Conservation (phyloP, 331 rosid species). For the Quercus phellos region DNA sequence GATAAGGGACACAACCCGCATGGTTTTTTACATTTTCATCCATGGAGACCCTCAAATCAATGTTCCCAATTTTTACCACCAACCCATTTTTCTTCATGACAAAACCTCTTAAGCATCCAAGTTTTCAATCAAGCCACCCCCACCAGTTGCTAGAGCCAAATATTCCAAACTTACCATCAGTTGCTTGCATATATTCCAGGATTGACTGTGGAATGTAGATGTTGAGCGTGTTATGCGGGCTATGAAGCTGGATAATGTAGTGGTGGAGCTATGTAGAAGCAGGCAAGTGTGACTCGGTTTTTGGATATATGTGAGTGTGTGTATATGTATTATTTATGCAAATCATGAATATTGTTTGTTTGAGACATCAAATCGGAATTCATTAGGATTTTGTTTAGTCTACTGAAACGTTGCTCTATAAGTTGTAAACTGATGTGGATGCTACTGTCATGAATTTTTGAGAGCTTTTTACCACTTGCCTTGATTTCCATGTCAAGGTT, state of each 20-base stretch:
- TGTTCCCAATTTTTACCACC: conserved; percentile 45
- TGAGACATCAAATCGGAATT: neutral
- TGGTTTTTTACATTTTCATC: neutral
- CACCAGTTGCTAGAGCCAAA: conserved; percentile 53
- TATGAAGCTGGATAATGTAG: conserved; percentile 75
- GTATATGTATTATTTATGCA: neutral
- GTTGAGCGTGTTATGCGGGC: conserved; percentile 66
- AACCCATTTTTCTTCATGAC: conserved; percentile 31
- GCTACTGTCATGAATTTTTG: neutral
- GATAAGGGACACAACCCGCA: neutral
- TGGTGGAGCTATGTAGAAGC: conserved; percentile 88
- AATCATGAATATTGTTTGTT: neutral
- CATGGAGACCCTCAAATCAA: conserved; percentile 49
- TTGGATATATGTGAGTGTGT: neutral
- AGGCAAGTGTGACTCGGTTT: conserved; percentile 43
- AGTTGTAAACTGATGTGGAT: neutral
- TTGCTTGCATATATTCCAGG: conserved; percentile 57
- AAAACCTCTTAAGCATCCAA: conserved; percentile 26
- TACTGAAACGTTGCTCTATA: neutral
- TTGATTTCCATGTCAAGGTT: no score
- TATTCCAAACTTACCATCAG: conserved; percentile 57
- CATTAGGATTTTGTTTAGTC: neutral
- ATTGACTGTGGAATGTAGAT: conserved; percentile 35
- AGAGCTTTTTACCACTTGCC: neutral
- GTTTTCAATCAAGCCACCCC: conserved; percentile 65